Evolutionary conservation across 306 rosid species (phyloP).

Genomic region (Citrullus mucosospermus): DNA sequence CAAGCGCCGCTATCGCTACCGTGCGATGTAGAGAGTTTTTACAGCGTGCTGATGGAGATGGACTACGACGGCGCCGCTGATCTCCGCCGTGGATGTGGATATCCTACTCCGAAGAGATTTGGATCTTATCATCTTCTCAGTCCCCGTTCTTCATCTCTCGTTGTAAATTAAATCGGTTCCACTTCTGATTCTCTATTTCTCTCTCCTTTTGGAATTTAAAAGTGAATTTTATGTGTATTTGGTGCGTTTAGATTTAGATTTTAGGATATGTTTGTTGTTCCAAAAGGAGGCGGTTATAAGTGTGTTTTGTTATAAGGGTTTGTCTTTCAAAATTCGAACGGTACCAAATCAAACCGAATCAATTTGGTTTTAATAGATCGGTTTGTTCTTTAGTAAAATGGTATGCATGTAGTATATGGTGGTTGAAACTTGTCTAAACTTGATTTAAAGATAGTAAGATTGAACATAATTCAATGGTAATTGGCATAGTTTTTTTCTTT

Average conservation of each 20-base stretch:
- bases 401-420: not conserved
- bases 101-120: conserved; percentile 22
- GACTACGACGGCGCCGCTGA: conserved; percentile 19
- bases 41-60: conserved; percentile 55
- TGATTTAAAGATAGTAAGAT: not conserved
- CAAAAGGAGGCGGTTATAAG: not conserved
- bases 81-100: conserved; percentile 27
- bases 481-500: too few relatives aligned
- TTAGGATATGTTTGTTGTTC: not conserved
- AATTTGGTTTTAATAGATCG: not conserved
- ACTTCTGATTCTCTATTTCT: not conserved
- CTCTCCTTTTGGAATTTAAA: not conserved
- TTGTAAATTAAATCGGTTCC: conserved; percentile 37
- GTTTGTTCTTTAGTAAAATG: not conserved
- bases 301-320: not conserved
- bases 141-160: conserved; percentile 25
- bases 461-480: too few relatives aligned
- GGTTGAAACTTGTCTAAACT: not conserved
- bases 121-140: conserved; percentile 36
- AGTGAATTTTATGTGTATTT: not conserved
- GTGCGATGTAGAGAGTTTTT: conserved; percentile 53
- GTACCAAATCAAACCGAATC: not conserved
- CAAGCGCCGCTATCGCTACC: conserved; percentile 73
- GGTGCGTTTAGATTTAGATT: not conserved
- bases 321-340: not conserved